phyloP scores from a whole-genome alignment of 2,329 filamentous ascomycete species.

The Thyridium curvatum region DNA sequence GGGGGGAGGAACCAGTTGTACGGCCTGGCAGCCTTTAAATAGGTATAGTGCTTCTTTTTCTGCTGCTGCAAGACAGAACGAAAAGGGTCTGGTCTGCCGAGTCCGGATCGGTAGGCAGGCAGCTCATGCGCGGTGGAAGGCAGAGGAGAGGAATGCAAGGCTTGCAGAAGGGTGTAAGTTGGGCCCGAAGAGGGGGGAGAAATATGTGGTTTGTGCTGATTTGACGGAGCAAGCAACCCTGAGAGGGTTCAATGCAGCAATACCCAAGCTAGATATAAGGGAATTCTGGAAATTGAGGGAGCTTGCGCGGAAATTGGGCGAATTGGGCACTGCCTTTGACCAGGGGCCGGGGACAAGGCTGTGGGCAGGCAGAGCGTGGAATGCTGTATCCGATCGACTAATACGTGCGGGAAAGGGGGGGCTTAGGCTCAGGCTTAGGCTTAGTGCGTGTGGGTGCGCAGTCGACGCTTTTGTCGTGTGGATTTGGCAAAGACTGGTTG shows the following conservation, averaged over 20 bases:
- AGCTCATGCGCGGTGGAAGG: conserved; percentile 1
- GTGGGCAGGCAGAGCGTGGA: conserved; percentile 11
- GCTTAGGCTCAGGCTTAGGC: conserved; percentile 12
- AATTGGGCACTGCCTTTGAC: conserved; percentile 7
- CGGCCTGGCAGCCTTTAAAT: conserved; percentile 1
- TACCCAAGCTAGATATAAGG: conserved; percentile 21
- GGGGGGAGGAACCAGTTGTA: no score
- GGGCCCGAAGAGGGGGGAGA: conserved; percentile 14
- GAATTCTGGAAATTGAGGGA: conserved; percentile 11
- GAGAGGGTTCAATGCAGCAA: conserved; percentile 18
- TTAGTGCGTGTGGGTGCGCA: conserved; percentile 10
- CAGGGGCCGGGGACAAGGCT: conserved; percentile 11
- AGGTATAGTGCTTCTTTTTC: no score
- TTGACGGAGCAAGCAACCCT: conserved; percentile 18
- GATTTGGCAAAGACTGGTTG: conserved; percentile 1
- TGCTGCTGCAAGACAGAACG: no score
- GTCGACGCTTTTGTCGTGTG: no score
- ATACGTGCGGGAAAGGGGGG: conserved; percentile 6
- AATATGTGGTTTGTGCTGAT: conserved; percentile 25
- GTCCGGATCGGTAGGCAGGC: no score
- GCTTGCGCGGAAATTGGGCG: conserved; percentile 13
- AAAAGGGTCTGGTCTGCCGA: no score
- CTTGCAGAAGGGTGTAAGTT: conserved; percentile 6
- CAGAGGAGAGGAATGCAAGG: conserved; percentile 4
- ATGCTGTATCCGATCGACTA: conserved; percentile 10